Conservation (phyloP, 345 rosid genomes). For the Arabidopsis suecica region DNA sequence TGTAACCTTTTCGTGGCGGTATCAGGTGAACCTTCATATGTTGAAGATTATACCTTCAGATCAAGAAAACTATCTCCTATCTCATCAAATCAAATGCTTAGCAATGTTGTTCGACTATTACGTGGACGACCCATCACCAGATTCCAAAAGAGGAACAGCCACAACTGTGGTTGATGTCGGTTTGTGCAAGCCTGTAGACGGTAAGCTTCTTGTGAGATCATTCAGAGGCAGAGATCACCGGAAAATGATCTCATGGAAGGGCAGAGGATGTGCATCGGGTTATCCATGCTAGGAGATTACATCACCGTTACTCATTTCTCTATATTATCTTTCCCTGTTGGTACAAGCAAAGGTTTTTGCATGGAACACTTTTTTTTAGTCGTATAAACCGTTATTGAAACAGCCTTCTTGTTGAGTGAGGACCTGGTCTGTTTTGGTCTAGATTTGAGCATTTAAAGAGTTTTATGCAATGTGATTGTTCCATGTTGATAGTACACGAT, state of each 20-base stretch:
- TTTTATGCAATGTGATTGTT: too few relatives aligned
- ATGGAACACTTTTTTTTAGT: background rate
- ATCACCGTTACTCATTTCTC: background rate
- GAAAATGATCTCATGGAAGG: constrained; percentile 94
- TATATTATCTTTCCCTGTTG: background rate
- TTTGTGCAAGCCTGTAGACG: constrained; percentile 75
- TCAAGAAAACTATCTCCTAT: constrained; percentile 63
- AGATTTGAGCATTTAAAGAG: background rate
- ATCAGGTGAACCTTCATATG: constrained; percentile 85
- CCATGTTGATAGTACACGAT: background rate
- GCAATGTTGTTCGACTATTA: constrained; percentile 87
- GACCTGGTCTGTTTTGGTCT: background rate
- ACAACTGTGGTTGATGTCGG: constrained; percentile 77
- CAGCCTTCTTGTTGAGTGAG: background rate
- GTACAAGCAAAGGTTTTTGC: background rate
- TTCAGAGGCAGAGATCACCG: constrained; percentile 89
- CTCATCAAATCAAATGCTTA: constrained; percentile 77
- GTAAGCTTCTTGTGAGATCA: constrained; percentile 78
- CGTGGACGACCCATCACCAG: constrained; percentile 63
- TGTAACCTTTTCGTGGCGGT: constrained; percentile 4
- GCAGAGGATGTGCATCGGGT: constrained; percentile 58
- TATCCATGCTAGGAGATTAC: constrained; percentile 46
- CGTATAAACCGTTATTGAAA: background rate
- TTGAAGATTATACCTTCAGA: constrained; percentile 66
- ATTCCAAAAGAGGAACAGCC: constrained; percentile 55